Conservation (phyloP, 2,329 filamentous ascomycete species). For the Cercospora zeina region DNA sequence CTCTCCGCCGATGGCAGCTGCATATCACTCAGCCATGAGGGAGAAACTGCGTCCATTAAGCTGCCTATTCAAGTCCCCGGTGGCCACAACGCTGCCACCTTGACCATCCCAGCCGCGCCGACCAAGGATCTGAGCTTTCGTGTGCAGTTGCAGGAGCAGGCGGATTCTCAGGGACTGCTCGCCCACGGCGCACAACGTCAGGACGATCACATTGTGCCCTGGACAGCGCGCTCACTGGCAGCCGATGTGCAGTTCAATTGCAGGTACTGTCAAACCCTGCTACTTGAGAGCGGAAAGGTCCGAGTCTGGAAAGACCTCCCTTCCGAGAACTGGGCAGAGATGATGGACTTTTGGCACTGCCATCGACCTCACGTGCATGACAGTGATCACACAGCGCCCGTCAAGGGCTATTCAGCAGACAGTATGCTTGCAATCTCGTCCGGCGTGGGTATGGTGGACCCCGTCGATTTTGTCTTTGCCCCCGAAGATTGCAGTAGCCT, state of each 20-base stretch:
- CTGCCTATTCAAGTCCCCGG: slow-evolving; percentile 51
- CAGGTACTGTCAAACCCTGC: slow-evolving; percentile 30
- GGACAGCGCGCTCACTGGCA: slow-evolving; percentile 45
- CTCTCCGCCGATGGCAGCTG: slow-evolving; percentile 48
- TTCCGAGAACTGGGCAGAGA: slow-evolving; percentile 97
- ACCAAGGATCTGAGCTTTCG: slow-evolving; percentile 56
- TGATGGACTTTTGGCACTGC: slow-evolving; percentile 99
- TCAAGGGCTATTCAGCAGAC: slow-evolving; percentile 79
- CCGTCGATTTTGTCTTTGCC: slow-evolving; percentile 71
- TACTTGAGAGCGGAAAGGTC: slow-evolving; percentile 42
- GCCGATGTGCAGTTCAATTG: slow-evolving; percentile 35
- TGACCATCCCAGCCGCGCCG: slow-evolving; percentile 53
- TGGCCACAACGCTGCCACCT: slow-evolving; percentile 43
- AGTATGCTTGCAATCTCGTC: slow-evolving; percentile 67
- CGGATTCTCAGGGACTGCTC: slow-evolving; percentile 22
- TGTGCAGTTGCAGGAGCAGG: slow-evolving; percentile 52
- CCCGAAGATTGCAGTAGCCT: slow-evolving; percentile 62
- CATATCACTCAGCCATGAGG: slow-evolving; percentile 51
- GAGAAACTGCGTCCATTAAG: slow-evolving; percentile 47
- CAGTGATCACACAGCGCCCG: slow-evolving; percentile 43
- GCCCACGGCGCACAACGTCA: slow-evolving; percentile 20
- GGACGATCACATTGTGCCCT: slow-evolving; percentile 45
- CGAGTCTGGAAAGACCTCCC: slow-evolving; percentile 85
- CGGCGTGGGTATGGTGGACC: slow-evolving; percentile 75
- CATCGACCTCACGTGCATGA: slow-evolving; percentile 73